Evolutionary conservation across 2,329 filamentous ascomycete genomes (phyloP).

Genomic region (Tricladium varicosporioides): DNA sequence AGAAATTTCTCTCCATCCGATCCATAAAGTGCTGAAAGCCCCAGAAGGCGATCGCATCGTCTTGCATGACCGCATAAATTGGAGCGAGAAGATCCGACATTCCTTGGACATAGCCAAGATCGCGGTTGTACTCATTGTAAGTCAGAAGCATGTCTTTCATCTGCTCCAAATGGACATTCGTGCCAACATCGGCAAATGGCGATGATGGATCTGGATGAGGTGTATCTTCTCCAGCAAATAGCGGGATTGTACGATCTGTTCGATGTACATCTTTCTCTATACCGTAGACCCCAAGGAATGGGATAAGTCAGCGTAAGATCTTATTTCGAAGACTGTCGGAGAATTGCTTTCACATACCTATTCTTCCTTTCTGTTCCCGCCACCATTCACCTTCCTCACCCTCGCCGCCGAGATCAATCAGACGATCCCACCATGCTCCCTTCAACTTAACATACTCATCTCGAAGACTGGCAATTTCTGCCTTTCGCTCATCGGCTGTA

Average conservation of each 20-base stretch:
- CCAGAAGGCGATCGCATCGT: constrained; percentile 97
- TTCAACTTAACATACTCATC: constrained; percentile 96
- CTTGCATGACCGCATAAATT: constrained; percentile 95
- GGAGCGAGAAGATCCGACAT: constrained; percentile 97
- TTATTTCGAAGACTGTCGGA: background rate
- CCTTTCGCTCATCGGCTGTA: constrained; percentile 78
- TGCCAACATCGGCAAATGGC: constrained; percentile 87
- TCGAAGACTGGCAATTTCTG: constrained; percentile 76
- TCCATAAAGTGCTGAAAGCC: constrained; percentile 95
- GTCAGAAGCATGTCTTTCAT: constrained; percentile 99
- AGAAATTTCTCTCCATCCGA: constrained; percentile 95
- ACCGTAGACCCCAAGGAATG: constrained; percentile 49
- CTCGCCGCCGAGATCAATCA: constrained; percentile 78
- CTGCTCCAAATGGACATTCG: constrained; percentile 96
- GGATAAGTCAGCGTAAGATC: constrained; percentile 38
- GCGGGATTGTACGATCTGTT: constrained; percentile 90
- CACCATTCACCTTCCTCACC: constrained; percentile 90
- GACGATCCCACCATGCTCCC: constrained; percentile 91
- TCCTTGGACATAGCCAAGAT: constrained; percentile 94
- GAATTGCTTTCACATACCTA: constrained; percentile 62
- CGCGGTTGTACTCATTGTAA: constrained; percentile 96
- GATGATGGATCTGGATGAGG: constrained; percentile 95
- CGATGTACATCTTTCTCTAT: constrained; percentile 98
- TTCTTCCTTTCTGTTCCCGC: constrained; percentile 89
- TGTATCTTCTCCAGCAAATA: constrained; percentile 94